phyloP scores from a whole-genome alignment of 2,329 filamentous ascomycete genomes.

The Gyromitra esculenta region DNA sequence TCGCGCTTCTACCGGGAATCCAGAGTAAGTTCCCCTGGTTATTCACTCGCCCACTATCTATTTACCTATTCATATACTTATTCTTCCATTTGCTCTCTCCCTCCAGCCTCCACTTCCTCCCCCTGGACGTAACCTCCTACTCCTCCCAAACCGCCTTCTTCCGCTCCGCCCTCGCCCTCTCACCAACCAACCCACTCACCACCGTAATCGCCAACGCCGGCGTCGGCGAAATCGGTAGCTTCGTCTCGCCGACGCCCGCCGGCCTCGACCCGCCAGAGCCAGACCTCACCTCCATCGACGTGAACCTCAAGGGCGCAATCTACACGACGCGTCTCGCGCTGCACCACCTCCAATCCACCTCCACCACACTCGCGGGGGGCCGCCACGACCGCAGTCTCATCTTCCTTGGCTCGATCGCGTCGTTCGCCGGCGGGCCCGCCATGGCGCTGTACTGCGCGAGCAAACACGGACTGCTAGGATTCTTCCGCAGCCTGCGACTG shows the following conservation, averaged over 20 bases:
- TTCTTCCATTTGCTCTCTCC: background rate
- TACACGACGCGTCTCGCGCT: conserved; percentile 74
- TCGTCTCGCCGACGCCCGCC: conserved; percentile 40
- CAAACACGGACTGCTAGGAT: conserved; percentile 73
- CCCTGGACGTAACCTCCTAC: conserved; percentile 74
- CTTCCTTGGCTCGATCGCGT: conserved; percentile 71
- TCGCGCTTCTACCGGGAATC: conserved; percentile 61
- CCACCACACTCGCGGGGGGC: conserved; percentile 60
- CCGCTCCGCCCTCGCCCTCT: conserved; percentile 67
- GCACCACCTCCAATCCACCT: conserved; percentile 65
- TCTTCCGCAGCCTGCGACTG: conserved; percentile 70
- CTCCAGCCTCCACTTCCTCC: conserved; percentile 65
- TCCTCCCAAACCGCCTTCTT: conserved; percentile 72
- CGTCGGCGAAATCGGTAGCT: conserved; percentile 63
- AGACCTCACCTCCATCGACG: conserved; percentile 67
- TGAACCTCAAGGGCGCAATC: conserved; percentile 72
- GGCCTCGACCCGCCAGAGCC: conserved; percentile 65
- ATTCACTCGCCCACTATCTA: background rate
- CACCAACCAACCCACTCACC: conserved; percentile 59
- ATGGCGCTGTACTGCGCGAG: conserved; percentile 68
- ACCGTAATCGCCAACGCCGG: conserved; percentile 69
- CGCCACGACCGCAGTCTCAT: conserved; percentile 69
- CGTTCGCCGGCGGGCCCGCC: conserved; percentile 63
- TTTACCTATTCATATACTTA: background rate
- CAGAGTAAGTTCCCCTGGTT: conserved; percentile 57